Percentiles rank a stretch among this genome's conserved stretches.
Evolutionary conservation across 2,329 filamentous ascomycete genomes (phyloP).

Genomic region (Diaporthe vexans): DNA sequence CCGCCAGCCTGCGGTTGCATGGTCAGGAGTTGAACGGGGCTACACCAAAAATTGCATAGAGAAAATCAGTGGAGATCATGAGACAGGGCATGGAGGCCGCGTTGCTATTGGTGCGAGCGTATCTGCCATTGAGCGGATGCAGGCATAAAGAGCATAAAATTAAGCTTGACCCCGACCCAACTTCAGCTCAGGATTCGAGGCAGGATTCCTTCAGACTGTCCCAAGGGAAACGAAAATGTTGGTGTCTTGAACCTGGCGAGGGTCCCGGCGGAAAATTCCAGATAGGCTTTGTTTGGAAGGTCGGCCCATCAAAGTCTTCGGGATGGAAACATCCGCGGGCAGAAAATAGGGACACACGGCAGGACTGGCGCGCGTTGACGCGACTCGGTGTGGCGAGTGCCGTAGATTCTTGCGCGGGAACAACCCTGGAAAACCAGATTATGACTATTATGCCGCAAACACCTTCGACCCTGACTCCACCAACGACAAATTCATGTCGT

Average conservation of each 20-base stretch:
- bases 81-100: background rate
- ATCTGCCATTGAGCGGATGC: background rate
- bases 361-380: too few relatives aligned
- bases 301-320: background rate
- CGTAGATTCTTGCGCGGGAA: background rate
- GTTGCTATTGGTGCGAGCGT: background rate
- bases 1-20: slow-evolving; percentile 1
- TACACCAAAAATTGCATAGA: background rate
- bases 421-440: background rate
- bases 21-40: background rate
- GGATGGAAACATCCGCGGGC: too few relatives aligned
- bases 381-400: slow-evolving; percentile 22
- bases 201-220: background rate
- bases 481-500: too few relatives aligned
- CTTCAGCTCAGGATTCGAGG: background rate
- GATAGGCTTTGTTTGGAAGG: background rate
- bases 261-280: background rate
- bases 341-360: background rate
- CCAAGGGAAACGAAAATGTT: background rate
- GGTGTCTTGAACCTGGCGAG: background rate
- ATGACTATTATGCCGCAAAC: background rate
- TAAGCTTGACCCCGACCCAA: slow-evolving; percentile 2
- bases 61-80: background rate
- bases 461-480: background rate
- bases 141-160: background rate